Evolutionary conservation across 2,329 filamentous ascomycete species (phyloP), one percentile per base, ranked within the genome.

Genomic region (Cordyceps cicadae): DNA sequence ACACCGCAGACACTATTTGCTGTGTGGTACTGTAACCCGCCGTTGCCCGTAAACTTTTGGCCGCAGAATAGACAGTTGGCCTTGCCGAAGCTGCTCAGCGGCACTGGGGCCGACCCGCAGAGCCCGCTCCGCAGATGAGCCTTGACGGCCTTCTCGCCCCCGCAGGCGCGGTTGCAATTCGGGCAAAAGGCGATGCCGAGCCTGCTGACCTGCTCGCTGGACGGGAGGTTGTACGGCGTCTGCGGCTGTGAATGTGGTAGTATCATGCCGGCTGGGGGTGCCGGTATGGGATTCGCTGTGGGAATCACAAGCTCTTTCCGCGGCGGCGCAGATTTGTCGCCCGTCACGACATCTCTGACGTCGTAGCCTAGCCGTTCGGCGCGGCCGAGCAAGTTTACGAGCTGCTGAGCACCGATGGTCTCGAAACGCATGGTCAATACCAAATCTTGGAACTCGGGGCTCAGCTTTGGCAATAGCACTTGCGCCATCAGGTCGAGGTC

Each of bases 361-460:
- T 83, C 77, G 60, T 85, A 85, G 2, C 83, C 83, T 0, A 85
- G 75, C 2, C 83, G 79, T 65, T 83, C 80, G 1, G 82, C 81
- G 41, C 77, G 74, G 2, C 82, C 82, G 21, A 85, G 74, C 15
- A 81, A 79, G 61, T 84, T 84, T 58, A 85, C 79, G 3, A 85
- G 75, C 15, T 78, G 75, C 29, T 80, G 76, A 1, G 81, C 81
- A 11, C 77, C 76, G 56, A 85, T 84, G 1, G 79, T 82, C 51
- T 75, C 74, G 3, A 85, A 72, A 0, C 82, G 79, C 59, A 70
- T 73, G 19, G 79, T 77, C n/a, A 85, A 67, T 3, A 77, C 80
- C 59, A 73, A 76, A 66, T 84, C 82, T 1, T 85, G 73, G 59
- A 85, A 83, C 1, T 64, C 61, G 37, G 78, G 70, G 64, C 80